Evolutionary conservation across 1,284 basidiomycete species (phyloP).

Genomic region (Boletus mariae): DNA sequence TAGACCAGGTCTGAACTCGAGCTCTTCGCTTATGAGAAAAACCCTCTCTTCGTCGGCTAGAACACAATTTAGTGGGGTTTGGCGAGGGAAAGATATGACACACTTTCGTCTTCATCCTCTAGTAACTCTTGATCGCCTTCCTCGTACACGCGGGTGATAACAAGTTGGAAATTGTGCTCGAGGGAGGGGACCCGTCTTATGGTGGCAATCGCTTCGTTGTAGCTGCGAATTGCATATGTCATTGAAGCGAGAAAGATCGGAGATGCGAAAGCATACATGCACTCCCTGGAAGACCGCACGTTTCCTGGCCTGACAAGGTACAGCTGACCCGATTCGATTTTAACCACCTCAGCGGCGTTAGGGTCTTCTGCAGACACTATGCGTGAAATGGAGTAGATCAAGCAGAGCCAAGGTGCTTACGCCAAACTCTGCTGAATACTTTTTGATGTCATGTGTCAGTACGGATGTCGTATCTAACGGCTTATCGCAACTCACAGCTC

Average conservation of each 20-base stretch:
- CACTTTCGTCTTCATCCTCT: slow-evolving; percentile 95
- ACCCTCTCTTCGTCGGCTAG: slow-evolving; percentile 87
- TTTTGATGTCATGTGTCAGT: slow-evolving; percentile 12
- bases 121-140: slow-evolving; percentile 93
- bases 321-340: slow-evolving; percentile 89
- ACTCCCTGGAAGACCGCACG: slow-evolving; percentile 90
- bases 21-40: slow-evolving; percentile 87
- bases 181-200: slow-evolving; percentile 82
- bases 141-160: slow-evolving; percentile 91
- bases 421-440: slow-evolving; percentile 96
- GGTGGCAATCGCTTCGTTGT: slow-evolving; percentile 93
- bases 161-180: slow-evolving; percentile 94
- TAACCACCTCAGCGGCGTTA: slow-evolving; percentile 90
- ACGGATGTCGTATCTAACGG: slow-evolving; percentile 7
- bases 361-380: slow-evolving; percentile 57
- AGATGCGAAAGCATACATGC: slow-evolving; percentile 72
- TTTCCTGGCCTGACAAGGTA: slow-evolving; percentile 89
- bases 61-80: slow-evolving; percentile 8
- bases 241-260: background rate
- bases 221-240: slow-evolving; percentile 48
- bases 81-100: slow-evolving; percentile 31
- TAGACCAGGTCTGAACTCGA: slow-evolving; percentile 76
- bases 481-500: slow-evolving; percentile 59
- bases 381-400: slow-evolving; percentile 21
- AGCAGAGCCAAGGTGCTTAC: slow-evolving; percentile 50